Conservation (phyloP, 106 monocot species). For the Dioscorea alata region DNA sequence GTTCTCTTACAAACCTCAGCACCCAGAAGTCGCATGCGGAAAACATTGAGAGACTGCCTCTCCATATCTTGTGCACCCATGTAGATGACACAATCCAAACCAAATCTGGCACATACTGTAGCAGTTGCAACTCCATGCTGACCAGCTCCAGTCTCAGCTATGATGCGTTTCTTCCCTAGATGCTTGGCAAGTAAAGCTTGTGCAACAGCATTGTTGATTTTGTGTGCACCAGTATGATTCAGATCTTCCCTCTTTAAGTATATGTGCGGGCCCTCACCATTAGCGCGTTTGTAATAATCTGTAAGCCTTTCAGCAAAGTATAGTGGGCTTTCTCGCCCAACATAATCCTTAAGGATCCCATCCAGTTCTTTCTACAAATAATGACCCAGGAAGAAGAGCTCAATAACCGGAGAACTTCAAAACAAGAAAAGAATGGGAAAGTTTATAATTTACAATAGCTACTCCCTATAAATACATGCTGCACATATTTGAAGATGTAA, state of each 20-base stretch:
- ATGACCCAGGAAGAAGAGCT: neutral
- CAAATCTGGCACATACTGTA: slow-evolving; percentile 74
- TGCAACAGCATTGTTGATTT: slow-evolving; percentile 77
- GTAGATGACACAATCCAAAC: slow-evolving; percentile 62
- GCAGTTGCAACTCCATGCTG: slow-evolving; percentile 86
- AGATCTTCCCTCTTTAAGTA: slow-evolving; percentile 83
- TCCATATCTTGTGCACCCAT: slow-evolving; percentile 91
- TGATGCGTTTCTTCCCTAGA: slow-evolving; percentile 75
- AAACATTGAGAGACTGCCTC: slow-evolving; percentile 70
- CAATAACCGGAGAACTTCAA: too few relatives aligned
- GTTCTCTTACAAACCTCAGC: slow-evolving; percentile 49
- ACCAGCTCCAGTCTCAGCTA: slow-evolving; percentile 80
- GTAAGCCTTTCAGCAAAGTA: slow-evolving; percentile 78
- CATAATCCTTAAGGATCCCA: slow-evolving; percentile 67
- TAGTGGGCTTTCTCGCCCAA: slow-evolving; percentile 70
- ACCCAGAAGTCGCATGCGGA: slow-evolving; percentile 76
- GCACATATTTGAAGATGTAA: neutral
- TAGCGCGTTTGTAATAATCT: slow-evolving; percentile 44
- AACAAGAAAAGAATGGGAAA: too few relatives aligned
- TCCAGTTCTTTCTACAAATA: slow-evolving; percentile 44
- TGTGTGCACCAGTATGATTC: slow-evolving; percentile 85
- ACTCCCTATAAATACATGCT: neutral
- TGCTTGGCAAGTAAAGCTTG: slow-evolving; percentile 74
- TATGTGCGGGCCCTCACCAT: slow-evolving; percentile 60
- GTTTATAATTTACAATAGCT: too few relatives aligned